Evolutionary conservation across 2,329 filamentous ascomycete genomes (phyloP).

Genomic region (Mycogone perniciosa): DNA sequence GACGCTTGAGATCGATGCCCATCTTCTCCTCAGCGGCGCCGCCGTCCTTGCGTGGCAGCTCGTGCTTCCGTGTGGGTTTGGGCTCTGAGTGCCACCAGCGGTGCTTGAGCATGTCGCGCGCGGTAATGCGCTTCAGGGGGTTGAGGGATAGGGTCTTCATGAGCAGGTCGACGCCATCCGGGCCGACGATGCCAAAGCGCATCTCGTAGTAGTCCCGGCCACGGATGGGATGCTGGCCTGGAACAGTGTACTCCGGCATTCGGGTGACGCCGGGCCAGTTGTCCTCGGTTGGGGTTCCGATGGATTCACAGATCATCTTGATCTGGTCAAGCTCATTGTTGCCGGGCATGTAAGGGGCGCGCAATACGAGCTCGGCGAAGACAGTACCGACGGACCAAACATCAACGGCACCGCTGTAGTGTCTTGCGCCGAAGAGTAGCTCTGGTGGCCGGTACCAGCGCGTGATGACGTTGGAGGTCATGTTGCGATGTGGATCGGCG

Average conservation of each 20-base stretch:
- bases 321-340: slow-evolving; percentile 84
- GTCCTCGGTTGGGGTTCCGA: slow-evolving; percentile 88
- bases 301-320: slow-evolving; percentile 71
- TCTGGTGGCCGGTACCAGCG: slow-evolving; percentile 95
- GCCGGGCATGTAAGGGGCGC: slow-evolving; percentile 76
- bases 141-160: slow-evolving; percentile 81
- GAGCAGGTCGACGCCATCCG: slow-evolving; percentile 79
- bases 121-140: slow-evolving; percentile 76
- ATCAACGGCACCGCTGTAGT: slow-evolving; percentile 88
- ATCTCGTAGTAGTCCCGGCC: slow-evolving; percentile 66
- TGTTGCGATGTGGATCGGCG: slow-evolving; percentile 77
- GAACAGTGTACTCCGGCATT: slow-evolving; percentile 72
- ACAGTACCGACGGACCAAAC: slow-evolving; percentile 92
- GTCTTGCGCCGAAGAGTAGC: slow-evolving; percentile 80
- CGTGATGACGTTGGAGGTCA: slow-evolving; percentile 95
- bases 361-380: slow-evolving; percentile 82
- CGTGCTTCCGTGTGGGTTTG: slow-evolving; percentile 71
- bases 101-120: slow-evolving; percentile 71
- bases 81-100: slow-evolving; percentile 82
- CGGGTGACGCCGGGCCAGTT: slow-evolving; percentile 90
- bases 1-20: slow-evolving; percentile 74
- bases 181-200: slow-evolving; percentile 73
- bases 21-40: slow-evolving; percentile 66
- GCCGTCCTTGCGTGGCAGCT: slow-evolving; percentile 64
- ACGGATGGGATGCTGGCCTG: slow-evolving; percentile 55